phyloP scores from a whole-genome alignment of 1,139 yeast genomes.

The Pichia terricola region DNA sequence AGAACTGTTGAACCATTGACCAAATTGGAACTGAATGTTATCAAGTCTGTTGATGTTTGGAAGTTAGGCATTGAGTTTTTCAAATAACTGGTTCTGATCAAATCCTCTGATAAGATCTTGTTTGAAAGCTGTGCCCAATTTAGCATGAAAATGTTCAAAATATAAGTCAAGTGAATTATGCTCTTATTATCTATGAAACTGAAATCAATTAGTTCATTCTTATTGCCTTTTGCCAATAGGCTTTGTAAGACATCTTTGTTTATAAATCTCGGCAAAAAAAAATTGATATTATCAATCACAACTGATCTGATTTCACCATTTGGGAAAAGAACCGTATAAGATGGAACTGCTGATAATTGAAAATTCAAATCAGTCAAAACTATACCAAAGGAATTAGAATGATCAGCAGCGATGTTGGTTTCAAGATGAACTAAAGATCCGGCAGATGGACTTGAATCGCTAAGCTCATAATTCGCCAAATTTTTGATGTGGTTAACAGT shows the following conservation, averaged over 20 bases:
- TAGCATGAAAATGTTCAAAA: slow-evolving; percentile 9
- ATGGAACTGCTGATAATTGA: slow-evolving; percentile 6
- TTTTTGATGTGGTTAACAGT: slow-evolving; percentile 2
- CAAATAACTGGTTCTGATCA: slow-evolving; percentile 6
- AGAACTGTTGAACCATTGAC: slow-evolving; percentile 8
- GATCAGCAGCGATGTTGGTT: background rate
- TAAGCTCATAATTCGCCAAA: background rate
- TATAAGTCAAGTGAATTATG: slow-evolving; percentile 4
- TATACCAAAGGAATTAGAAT: slow-evolving; percentile 9
- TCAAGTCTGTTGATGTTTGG: slow-evolving; percentile 11
- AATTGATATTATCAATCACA: slow-evolving; percentile 10
- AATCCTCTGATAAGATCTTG: slow-evolving; percentile 4
- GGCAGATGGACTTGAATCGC: slow-evolving; percentile 2
- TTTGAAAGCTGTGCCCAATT: slow-evolving; percentile 3
- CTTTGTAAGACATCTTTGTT: slow-evolving; percentile 1
- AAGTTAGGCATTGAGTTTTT: slow-evolving; percentile 7
- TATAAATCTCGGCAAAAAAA: slow-evolving; percentile 13
- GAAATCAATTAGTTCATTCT: background rate
- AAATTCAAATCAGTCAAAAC: slow-evolving; percentile 9
- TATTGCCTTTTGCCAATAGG: background rate
- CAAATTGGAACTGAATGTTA: slow-evolving; percentile 1
- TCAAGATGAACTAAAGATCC: slow-evolving; percentile 14
- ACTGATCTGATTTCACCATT: slow-evolving; percentile 11
- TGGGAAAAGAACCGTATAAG: slow-evolving; percentile 10
- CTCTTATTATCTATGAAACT: background rate